phyloP scores from a whole-genome alignment of 2,329 filamentous ascomycete genomes.

The Nigrospora osmanthi region DNA sequence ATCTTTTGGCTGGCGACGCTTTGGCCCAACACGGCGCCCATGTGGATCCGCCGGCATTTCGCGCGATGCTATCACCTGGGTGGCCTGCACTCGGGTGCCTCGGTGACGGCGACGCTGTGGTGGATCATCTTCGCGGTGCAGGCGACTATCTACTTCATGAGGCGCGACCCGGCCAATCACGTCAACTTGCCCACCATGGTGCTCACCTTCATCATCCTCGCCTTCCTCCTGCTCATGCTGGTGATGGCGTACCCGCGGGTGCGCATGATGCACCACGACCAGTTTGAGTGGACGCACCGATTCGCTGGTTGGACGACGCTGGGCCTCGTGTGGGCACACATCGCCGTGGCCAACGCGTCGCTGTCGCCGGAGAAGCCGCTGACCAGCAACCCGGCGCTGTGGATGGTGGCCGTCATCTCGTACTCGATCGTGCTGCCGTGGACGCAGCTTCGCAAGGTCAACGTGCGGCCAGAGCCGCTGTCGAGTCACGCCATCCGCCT shows the following conservation, averaged over 20 bases:
- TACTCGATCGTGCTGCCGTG: constrained; percentile 64
- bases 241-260: constrained; percentile 56
- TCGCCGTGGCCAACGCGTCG: constrained; percentile 12
- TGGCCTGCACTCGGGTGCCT: constrained; percentile 43
- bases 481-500: constrained; percentile 68
- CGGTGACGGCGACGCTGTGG: constrained; percentile 41
- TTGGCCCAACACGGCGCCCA: constrained; percentile 35
- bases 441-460: constrained; percentile 61
- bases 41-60: constrained; percentile 37
- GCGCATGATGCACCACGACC: constrained; percentile 56
- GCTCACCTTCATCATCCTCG: constrained; percentile 47
- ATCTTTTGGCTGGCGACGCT: constrained; percentile 40
- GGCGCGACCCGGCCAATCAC: constrained; percentile 9
- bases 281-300: constrained; percentile 65
- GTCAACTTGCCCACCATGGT: constrained; percentile 23
- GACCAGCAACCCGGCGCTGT: constrained; percentile 40
- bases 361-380: constrained; percentile 14
- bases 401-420: constrained; percentile 61
- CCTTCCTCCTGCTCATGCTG: constrained; percentile 50
- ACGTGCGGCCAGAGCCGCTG: constrained; percentile 56
- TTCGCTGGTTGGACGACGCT: constrained; percentile 65
- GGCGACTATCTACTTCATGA: constrained; percentile 17
- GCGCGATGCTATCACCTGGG: constrained; percentile 47
- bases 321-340: constrained; percentile 6
- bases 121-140: constrained; percentile 30